phyloP scores from a whole-genome alignment of 306 rosid species.

The Quercus mongolica region DNA sequence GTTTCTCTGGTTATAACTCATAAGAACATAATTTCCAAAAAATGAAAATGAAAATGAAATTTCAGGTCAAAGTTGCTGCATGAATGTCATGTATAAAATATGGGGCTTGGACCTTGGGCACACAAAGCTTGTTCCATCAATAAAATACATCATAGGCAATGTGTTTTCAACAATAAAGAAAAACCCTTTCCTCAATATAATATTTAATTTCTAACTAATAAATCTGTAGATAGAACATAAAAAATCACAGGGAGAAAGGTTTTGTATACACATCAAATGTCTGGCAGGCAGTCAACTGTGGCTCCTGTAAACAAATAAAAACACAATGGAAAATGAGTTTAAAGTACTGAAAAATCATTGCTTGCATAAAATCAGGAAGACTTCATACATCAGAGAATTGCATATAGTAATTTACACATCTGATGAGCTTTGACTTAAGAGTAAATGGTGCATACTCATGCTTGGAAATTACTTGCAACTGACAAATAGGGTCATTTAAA shows the following conservation, averaged over 20 bases:
- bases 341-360: background rate
- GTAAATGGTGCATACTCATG: background rate
- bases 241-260: conserved; percentile 66
- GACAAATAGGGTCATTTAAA: background rate
- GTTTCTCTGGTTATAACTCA: too few species aligned
- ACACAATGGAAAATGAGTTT: conserved; percentile 12
- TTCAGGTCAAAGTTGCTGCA: too few species aligned
- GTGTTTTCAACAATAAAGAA: background rate
- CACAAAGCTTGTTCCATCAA: background rate
- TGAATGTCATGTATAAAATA: background rate
- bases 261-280: conserved; percentile 71
- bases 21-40: too few species aligned
- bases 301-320: conserved; percentile 67
- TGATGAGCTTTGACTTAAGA: background rate
- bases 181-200: background rate
- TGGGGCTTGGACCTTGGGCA: background rate
- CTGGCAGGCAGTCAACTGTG: conserved; percentile 78
- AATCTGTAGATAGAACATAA: background rate
- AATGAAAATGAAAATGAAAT: too few species aligned
- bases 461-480: background rate
- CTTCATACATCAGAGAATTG: background rate
- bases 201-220: background rate
- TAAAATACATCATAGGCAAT: background rate
- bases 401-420: background rate
- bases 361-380: background rate